Conservation (phyloP, 345 rosid species). For the Bretschneidera sinensis region DNA sequence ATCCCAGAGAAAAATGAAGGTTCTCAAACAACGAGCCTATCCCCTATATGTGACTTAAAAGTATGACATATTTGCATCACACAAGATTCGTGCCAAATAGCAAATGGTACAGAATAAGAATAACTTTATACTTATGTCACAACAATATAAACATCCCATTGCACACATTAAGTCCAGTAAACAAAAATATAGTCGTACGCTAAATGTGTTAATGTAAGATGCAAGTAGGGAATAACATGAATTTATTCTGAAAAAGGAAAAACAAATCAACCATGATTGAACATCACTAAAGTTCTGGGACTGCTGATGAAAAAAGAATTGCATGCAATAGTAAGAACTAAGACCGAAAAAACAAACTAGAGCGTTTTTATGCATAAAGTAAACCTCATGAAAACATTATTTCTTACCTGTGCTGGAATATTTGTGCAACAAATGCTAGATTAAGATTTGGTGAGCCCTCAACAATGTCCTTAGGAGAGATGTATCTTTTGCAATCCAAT, state of each 20-base stretch:
- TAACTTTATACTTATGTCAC: not conserved
- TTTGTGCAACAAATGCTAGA: conserved; percentile 94
- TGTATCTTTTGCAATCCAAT: conserved; percentile 82
- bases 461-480: conserved; percentile 84
- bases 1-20: too few relatives aligned
- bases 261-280: conserved; percentile 1
- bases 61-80: too few relatives aligned
- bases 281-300: not conserved
- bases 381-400: not conserved
- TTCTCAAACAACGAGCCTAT: not conserved
- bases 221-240: not conserved
- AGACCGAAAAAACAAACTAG: conserved; percentile 4
- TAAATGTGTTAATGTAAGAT: not conserved
- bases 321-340: conserved; percentile 4
- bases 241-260: conserved; percentile 1
- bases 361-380: not conserved
- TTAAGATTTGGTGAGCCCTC: conserved; percentile 98
- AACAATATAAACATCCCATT: not conserved
- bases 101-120: not conserved
- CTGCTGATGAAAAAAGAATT: not conserved
- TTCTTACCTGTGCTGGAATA: conserved; percentile 83
- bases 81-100: not conserved
- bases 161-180: not conserved
- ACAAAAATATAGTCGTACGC: not conserved
- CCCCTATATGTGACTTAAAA: not conserved